Conservation (phyloP, 1,284 basidiomycete genomes). For the Ustilago trichophora region DNA sequence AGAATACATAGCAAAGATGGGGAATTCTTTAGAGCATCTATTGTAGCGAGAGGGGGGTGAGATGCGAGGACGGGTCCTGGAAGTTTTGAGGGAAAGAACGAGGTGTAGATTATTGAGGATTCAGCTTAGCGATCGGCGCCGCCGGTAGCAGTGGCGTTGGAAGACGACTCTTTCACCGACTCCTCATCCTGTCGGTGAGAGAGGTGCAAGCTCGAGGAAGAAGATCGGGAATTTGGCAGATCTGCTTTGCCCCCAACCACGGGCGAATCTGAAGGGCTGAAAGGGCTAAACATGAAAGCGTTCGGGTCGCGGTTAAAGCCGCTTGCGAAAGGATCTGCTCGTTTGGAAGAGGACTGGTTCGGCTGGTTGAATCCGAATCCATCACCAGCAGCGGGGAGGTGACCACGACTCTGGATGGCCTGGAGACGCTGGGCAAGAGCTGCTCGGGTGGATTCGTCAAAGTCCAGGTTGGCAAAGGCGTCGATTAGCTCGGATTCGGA, state of each 20-base stretch:
- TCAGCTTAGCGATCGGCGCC: slow-evolving; percentile 10
- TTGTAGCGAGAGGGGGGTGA: too few species aligned
- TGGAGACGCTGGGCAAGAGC: slow-evolving; percentile 23
- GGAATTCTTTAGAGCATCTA: too few species aligned
- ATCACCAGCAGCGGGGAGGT: background rate
- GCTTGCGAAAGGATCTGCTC: slow-evolving; percentile 19
- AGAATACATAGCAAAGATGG: background rate
- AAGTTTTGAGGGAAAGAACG: too few species aligned
- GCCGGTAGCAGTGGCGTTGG: background rate
- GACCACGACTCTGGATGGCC: slow-evolving; percentile 16
- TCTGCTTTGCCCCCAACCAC: slow-evolving; percentile 40
- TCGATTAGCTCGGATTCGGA: slow-evolving; percentile 34
- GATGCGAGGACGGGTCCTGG: too few species aligned
- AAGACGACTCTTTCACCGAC: too few species aligned
- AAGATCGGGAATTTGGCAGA: slow-evolving; percentile 21
- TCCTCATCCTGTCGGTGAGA: background rate
- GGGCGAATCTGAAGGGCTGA: slow-evolving; percentile 50
- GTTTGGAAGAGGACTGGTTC: too few species aligned
- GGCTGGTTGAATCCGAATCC: too few species aligned
- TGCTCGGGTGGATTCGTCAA: slow-evolving; percentile 23
- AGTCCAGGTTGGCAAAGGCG: slow-evolving; percentile 38
- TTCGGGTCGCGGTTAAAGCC: slow-evolving; percentile 44
- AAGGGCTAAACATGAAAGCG: slow-evolving; percentile 52
- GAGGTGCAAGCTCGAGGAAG: slow-evolving; percentile 21
- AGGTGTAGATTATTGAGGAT: too few species aligned